Evolutionary conservation across 2,329 filamentous ascomycete genomes (phyloP).

Genomic region (Polytolypa hystricis): DNA sequence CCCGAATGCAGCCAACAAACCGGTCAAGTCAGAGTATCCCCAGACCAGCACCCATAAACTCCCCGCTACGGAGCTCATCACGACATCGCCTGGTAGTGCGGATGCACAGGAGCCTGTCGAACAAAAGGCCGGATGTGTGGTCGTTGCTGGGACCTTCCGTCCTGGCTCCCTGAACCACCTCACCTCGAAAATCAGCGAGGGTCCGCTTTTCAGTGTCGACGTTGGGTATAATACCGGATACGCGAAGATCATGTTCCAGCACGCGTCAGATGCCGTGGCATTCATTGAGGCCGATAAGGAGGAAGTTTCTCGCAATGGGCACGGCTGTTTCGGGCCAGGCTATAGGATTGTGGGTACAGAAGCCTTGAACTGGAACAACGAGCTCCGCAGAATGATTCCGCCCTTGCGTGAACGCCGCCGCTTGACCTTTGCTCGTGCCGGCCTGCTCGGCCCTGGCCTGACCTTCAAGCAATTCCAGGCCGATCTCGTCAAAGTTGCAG

Average conservation of each 20-base stretch:
- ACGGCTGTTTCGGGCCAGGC: slow-evolving; percentile 23
- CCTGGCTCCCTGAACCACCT: slow-evolving; percentile 16
- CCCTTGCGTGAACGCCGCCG: slow-evolving; percentile 29
- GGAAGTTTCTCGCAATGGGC: slow-evolving; percentile 18
- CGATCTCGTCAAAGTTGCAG: slow-evolving; percentile 23
- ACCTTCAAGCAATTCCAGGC: slow-evolving; percentile 24
- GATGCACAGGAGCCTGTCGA: slow-evolving; percentile 1
- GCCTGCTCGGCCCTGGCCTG: slow-evolving; percentile 26
- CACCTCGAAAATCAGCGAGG: slow-evolving; percentile 28
- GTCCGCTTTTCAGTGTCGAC: slow-evolving; percentile 29
- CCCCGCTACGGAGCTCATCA: background rate
- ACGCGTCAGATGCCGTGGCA: slow-evolving; percentile 24
- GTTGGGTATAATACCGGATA: slow-evolving; percentile 20
- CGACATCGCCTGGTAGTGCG: slow-evolving; percentile 3
- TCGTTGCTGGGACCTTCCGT: slow-evolving; percentile 14
- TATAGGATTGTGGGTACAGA: slow-evolving; percentile 21
- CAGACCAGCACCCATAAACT: background rate
- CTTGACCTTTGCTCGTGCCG: slow-evolving; percentile 30
- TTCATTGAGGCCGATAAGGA: slow-evolving; percentile 24
- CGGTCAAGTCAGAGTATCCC: background rate
- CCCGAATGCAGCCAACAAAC: background rate
- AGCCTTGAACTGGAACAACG: slow-evolving; percentile 24
- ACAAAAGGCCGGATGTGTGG: slow-evolving; percentile 21
- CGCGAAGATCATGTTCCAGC: slow-evolving; percentile 28
- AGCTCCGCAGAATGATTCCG: slow-evolving; percentile 25